phyloP scores from a whole-genome alignment of 2,329 filamentous ascomycete genomes.

The Hansfordia pulvinata region DNA sequence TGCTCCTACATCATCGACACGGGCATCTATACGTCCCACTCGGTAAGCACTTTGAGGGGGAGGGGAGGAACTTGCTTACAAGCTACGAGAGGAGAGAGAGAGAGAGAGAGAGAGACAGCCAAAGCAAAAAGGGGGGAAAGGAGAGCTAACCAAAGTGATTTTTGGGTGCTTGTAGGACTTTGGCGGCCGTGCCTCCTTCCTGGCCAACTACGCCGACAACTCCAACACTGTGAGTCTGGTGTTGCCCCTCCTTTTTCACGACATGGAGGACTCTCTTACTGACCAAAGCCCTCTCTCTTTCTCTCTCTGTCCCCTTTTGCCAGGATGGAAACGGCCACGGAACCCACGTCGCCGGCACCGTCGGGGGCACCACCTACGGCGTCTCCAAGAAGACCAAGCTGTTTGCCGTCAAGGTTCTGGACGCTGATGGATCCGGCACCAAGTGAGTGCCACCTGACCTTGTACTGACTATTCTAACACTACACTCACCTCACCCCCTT shows the following conservation, averaged over 20 bases:
- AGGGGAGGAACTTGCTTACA: too few species aligned
- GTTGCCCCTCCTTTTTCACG: slow-evolving; percentile 1
- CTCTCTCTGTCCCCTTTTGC: too few species aligned
- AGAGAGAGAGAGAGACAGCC: too few species aligned
- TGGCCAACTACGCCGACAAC: slow-evolving; percentile 22
- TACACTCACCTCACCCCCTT: not conserved
- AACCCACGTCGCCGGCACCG: slow-evolving; percentile 31
- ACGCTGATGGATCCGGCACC: slow-evolving; percentile 20
- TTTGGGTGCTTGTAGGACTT: too few species aligned
- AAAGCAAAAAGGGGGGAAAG: too few species aligned
- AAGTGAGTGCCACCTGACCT: slow-evolving; percentile 7
- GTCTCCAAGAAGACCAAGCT: slow-evolving; percentile 30
- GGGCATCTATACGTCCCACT: slow-evolving; percentile 27
- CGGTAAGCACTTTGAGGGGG: slow-evolving; percentile 8
- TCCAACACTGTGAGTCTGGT: slow-evolving; percentile 16
- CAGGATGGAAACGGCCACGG: slow-evolving; percentile 33
- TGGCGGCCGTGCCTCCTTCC: slow-evolving; percentile 24
- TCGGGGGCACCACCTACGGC: slow-evolving; percentile 26
- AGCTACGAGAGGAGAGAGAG: too few species aligned
- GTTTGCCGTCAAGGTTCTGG: slow-evolving; percentile 30
- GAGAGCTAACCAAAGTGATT: too few species aligned
- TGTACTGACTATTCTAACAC: not conserved
- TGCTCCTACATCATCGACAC: slow-evolving; percentile 34
- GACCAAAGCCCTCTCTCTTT: too few species aligned
- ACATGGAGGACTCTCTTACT: slow-evolving; percentile 2